phyloP scores from a whole-genome alignment of 2,329 filamentous ascomycete species.

The Alternaria longipes region DNA sequence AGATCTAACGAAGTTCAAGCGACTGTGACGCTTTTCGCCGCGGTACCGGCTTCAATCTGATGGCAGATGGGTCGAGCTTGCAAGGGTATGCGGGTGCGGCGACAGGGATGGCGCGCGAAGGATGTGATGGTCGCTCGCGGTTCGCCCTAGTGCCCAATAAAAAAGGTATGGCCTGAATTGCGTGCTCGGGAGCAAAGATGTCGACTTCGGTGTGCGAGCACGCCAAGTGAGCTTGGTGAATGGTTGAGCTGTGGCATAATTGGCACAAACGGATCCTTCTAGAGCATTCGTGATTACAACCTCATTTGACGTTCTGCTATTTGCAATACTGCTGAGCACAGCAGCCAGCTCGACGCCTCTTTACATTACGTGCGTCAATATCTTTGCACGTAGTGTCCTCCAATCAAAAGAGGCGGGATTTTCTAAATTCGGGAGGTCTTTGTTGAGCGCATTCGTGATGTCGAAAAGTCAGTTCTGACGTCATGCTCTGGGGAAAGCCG shows the following conservation, averaged over 20 bases:
- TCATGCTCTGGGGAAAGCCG: constrained; percentile 10
- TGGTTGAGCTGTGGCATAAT: not conserved
- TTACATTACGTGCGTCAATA: not conserved
- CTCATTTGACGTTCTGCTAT: not conserved
- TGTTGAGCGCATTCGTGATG: not conserved
- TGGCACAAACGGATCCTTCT: not conserved
- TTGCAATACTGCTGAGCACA: not conserved
- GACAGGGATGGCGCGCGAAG: constrained; percentile 38
- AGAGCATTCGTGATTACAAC: not conserved
- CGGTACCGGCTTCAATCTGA: constrained; percentile 22
- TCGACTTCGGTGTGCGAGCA: constrained; percentile 26
- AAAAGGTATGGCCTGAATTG: constrained; percentile 31
- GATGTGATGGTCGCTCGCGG: constrained; percentile 29
- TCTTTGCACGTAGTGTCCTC: not conserved
- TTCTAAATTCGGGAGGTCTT: not conserved
- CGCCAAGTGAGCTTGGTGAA: constrained; percentile 10
- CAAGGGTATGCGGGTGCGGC: constrained; percentile 36
- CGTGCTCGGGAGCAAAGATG: constrained; percentile 47
- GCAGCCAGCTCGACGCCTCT: not conserved
- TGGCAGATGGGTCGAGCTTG: constrained; percentile 26
- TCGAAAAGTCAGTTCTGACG: constrained; percentile 10
- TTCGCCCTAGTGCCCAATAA: constrained; percentile 34
- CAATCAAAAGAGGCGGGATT: not conserved
- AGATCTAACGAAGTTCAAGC: constrained; percentile 11
- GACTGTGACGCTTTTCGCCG: constrained; percentile 24